phyloP scores from a whole-genome alignment of 176 grass and related monocot species.

The Coix lacrymajobi region DNA sequence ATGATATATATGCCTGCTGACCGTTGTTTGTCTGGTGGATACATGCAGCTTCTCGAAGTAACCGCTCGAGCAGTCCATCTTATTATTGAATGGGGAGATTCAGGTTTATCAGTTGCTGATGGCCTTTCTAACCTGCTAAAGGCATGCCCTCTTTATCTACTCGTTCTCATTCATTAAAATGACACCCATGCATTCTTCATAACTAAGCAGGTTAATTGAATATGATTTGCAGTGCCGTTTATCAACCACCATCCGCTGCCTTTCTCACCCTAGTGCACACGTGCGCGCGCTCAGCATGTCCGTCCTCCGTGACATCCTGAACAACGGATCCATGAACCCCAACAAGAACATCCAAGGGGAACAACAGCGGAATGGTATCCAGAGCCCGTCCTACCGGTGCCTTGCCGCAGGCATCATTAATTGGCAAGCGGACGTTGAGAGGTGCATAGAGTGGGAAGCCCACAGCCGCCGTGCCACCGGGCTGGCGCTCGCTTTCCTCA shows the following conservation, averaged over 20 bases:
- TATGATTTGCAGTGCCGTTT: slow-evolving; percentile 82
- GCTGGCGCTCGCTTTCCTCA: slow-evolving; percentile 69
- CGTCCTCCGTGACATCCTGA: slow-evolving; percentile 84
- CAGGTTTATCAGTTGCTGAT: slow-evolving; percentile 76
- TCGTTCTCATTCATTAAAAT: background rate
- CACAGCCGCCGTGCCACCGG: slow-evolving; percentile 76
- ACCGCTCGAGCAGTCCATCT: slow-evolving; percentile 93
- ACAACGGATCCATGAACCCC: slow-evolving; percentile 34
- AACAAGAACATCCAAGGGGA: slow-evolving; percentile 40
- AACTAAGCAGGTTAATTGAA: background rate
- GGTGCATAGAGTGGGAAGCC: slow-evolving; percentile 91
- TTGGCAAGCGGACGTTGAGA: slow-evolving; percentile 82
- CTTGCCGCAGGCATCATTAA: slow-evolving; percentile 40
- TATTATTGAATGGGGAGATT: slow-evolving; percentile 81
- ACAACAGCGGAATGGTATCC: slow-evolving; percentile 42
- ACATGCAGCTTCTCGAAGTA: slow-evolving; percentile 79
- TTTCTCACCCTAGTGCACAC: slow-evolving; percentile 91
- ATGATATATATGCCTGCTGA: slow-evolving; percentile 1
- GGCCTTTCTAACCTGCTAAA: slow-evolving; percentile 96
- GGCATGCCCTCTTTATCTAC: slow-evolving; percentile 24
- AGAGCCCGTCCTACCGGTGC: slow-evolving; percentile 59
- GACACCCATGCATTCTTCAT: background rate
- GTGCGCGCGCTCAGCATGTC: slow-evolving; percentile 92
- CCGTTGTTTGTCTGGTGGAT: background rate
- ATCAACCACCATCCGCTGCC: slow-evolving; percentile 85